Base-by-base conservation (phyloP, 2,329 filamentous ascomycete species). In the Microdochium bolleyi region DNA sequence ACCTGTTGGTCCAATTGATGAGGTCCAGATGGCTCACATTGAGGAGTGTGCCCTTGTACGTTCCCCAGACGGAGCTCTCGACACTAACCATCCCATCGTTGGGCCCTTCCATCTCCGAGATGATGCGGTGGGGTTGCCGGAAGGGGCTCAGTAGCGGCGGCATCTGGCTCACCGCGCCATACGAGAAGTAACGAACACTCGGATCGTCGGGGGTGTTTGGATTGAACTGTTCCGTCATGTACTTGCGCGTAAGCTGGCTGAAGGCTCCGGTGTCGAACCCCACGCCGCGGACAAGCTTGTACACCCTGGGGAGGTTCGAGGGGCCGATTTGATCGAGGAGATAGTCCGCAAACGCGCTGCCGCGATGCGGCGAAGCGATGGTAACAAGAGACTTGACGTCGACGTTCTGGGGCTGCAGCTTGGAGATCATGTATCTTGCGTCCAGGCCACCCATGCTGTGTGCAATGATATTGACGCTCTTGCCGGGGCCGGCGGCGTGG, bases 401-500 rank as follows among this genome's bases (percentile, higher is more conserved):
- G 21, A 80, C 68, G 41, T 70, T 66, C 24, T 67, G 63, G 1
- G 77, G 78, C 44, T 68, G 69, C 13, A 84, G 70, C 50, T 73
- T 72, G 22, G 81, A 80, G 51, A 85, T 79, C 81, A 86, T 83
- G 65, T 84, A 83, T 48, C 83, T 73, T 10, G 82, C 78, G 63
- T 86, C 83, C 3, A 87, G 72, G 2, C 83, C 83, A 49, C 83
- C 82, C 82, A 85, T 85, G 58, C 76, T 80, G 69, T 91, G 87
- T 41, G 82, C 82, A 21, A 91, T 76, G 54, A 96, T 88, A 64
- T 89, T 89, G 58, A 96, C 89, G 50, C 84, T 80, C 55, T 69
- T 71, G 19, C 73, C 73, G 22, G 65, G 59, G 3, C 41, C 41
- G 1, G 77, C 73, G 10, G 66, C 68, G 22, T 67, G 61, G 49